Evolutionary conservation across 345 rosid species (phyloP).

Genomic region (Kandelia obovata): DNA sequence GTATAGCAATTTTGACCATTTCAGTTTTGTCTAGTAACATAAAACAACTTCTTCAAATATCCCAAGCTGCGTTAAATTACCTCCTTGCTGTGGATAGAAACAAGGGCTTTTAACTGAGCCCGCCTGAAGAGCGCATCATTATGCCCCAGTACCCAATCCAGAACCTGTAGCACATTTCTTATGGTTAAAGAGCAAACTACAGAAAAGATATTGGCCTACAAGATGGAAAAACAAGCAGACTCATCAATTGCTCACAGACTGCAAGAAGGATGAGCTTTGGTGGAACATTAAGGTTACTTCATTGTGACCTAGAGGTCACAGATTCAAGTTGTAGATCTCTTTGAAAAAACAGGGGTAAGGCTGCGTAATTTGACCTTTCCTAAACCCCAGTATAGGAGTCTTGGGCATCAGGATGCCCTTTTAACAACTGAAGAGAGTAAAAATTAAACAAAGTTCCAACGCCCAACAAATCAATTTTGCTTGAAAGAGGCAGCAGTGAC

Average conservation of each 20-base stretch:
- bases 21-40: constrained; percentile 1
- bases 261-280: too few species aligned
- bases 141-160: constrained; percentile 90
- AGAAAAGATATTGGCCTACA: background rate
- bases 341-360: too few species aligned
- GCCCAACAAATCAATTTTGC: background rate
- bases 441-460: too few species aligned
- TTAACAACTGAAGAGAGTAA: too few species aligned
- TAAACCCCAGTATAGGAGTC: too few species aligned
- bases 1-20: background rate
- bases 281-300: too few species aligned
- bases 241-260: too few species aligned
- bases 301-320: too few species aligned
- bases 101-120: constrained; percentile 94
- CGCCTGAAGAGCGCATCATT: constrained; percentile 86
- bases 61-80: constrained; percentile 32
- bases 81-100: constrained; percentile 87
- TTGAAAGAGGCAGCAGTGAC: background rate
- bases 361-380: too few species aligned
- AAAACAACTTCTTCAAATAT: constrained; percentile 1
- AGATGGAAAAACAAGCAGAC: background rate
- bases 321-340: too few species aligned
- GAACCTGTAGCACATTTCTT: constrained; percentile 44
- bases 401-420: too few species aligned
- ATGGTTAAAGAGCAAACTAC: background rate